Conservation (phyloP, 2,329 filamentous ascomycete genomes). For the Aspergillus caelatus region DNA sequence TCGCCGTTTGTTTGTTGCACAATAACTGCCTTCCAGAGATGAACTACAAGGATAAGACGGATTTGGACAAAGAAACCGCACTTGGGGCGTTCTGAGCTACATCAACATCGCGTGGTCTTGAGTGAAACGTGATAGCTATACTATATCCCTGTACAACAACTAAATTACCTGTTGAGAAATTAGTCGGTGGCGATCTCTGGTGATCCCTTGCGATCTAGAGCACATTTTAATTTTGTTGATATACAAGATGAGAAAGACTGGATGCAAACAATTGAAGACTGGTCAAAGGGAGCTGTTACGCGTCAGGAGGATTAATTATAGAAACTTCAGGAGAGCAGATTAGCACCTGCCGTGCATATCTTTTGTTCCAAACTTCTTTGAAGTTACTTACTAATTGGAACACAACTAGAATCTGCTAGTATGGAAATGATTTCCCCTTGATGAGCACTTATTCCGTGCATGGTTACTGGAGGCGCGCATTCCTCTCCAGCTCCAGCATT, state of each 20-base stretch:
- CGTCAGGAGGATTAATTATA: slow-evolving; percentile 21
- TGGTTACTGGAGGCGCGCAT: slow-evolving; percentile 37
- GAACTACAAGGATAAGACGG: not conserved
- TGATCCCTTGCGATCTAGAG: not conserved
- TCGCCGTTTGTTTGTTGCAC: not conserved
- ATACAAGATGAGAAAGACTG: not conserved
- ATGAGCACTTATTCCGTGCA: slow-evolving; percentile 26
- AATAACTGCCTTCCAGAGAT: not conserved
- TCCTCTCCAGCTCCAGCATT: slow-evolving; percentile 34
- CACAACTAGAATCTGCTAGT: slow-evolving; percentile 20
- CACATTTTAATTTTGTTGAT: not conserved
- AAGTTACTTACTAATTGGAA: slow-evolving; percentile 5
- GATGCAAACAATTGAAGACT: not conserved
- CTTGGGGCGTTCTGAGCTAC: not conserved
- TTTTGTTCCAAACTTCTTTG: slow-evolving; percentile 4
- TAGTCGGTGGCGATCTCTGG: not conserved
- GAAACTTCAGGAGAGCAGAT: slow-evolving; percentile 14
- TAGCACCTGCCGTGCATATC: slow-evolving; percentile 6
- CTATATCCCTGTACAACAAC: not conserved
- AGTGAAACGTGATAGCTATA: not conserved
- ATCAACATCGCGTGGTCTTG: not conserved
- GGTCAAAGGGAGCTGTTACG: slow-evolving; percentile 1
- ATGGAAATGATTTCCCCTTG: slow-evolving; percentile 11
- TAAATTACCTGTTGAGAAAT: not conserved
- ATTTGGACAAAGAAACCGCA: not conserved